Percentiles rank a stretch among this genome's conserved stretches.
Conservation (phyloP, 345 rosid species). For the Hibiscus mutabilis region DNA sequence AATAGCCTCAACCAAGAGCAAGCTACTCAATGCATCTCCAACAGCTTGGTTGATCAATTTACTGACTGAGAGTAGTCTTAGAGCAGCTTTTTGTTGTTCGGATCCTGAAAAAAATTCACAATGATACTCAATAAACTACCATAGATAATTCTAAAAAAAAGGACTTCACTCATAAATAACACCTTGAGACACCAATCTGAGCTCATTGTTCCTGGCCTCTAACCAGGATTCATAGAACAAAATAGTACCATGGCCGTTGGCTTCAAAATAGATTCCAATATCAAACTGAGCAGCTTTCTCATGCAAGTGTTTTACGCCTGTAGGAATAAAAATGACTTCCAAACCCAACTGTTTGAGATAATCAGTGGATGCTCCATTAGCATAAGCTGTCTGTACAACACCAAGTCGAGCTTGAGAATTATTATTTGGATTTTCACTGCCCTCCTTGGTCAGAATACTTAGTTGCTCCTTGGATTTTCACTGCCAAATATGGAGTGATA, state of each 20-base stretch:
- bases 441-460: conserved; percentile 30
- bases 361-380: conserved; percentile 86
- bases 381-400: conserved; percentile 91
- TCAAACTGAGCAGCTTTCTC: conserved; percentile 76
- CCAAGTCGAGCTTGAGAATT: conserved; percentile 49
- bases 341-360: conserved; percentile 64
- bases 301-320: conserved; percentile 87
- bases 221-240: conserved; percentile 63
- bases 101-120: conserved; percentile 39
- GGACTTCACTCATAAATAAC: neutral
- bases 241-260: conserved; percentile 97
- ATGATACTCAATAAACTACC: neutral
- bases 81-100: conserved; percentile 61
- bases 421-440: conserved; percentile 16
- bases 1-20: conserved; percentile 88
- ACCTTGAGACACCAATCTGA: conserved; percentile 48
- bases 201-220: conserved; percentile 38
- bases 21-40: conserved; percentile 87
- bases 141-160: conserved; percentile 1
- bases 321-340: conserved; percentile 62
- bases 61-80: conserved; percentile 72
- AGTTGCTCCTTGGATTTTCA: conserved; percentile 77
- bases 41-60: conserved; percentile 89
- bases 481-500: conserved; percentile 10
- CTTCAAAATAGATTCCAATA: conserved; percentile 92